phyloP scores from a whole-genome alignment of 2,329 filamentous ascomycete species.

The Botryotinia convoluta region DNA sequence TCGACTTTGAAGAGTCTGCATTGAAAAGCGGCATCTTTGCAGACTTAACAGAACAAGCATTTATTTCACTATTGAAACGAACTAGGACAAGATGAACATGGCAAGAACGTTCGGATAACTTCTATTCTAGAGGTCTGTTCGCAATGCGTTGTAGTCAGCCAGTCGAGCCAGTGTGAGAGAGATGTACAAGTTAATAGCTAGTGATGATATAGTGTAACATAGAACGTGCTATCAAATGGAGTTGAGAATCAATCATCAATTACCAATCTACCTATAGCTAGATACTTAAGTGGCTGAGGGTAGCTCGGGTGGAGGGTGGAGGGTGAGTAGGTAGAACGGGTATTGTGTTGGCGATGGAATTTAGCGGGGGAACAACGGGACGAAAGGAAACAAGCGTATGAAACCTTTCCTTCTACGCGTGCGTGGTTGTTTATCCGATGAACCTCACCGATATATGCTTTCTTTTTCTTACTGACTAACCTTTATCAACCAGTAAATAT shows the following conservation, averaged over 20 bases:
- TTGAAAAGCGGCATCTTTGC: not conserved
- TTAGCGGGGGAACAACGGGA: not conserved
- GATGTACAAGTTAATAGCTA: not conserved
- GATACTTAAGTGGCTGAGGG: not conserved
- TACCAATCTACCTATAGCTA: not conserved
- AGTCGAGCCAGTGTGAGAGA: not conserved
- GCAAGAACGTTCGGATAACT: not conserved
- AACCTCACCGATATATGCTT: not conserved
- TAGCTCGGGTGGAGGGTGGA: not conserved
- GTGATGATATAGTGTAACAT: not conserved
- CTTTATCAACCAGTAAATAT: not conserved
- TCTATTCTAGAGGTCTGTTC: not conserved
- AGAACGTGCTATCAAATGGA: not conserved
- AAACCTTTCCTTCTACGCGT: not conserved
- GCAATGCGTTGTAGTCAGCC: not conserved
- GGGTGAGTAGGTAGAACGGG: not conserved
- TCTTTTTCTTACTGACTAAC: not conserved
- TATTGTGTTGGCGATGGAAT: not conserved
- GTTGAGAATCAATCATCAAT: not conserved
- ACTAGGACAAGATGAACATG: not conserved
- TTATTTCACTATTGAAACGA: not conserved
- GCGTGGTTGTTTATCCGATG: not conserved
- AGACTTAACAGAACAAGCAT: not conserved
- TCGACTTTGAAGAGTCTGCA: not conserved
- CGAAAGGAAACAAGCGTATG: not conserved